A percentile compares a stretch with the other conserved stretches of the same genome.
Conservation (phyloP, 768 basidiomycete genomes). For the Leccinum aurantiacum region DNA sequence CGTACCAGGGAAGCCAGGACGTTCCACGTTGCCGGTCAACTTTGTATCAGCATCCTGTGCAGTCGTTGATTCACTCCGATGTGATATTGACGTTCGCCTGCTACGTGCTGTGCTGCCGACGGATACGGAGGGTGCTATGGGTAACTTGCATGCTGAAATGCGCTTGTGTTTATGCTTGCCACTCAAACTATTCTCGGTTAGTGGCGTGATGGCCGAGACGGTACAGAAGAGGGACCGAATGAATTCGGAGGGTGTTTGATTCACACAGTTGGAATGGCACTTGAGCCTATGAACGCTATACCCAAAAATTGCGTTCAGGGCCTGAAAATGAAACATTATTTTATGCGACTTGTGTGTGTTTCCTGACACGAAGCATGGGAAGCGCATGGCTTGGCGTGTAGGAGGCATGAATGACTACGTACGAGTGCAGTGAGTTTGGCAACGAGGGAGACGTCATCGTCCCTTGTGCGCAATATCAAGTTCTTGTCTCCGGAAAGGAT, state of each 20-base stretch:
- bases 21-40: conserved; percentile 3
- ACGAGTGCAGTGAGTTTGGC: conserved; percentile 60
- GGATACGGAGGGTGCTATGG: conserved; percentile 16
- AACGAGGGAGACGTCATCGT: conserved; percentile 63
- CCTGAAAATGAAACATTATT: conserved; percentile 39
- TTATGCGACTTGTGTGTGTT: conserved; percentile 2
- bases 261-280: conserved; percentile 33
- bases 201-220: conserved; percentile 19
- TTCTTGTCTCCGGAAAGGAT: conserved; percentile 62
- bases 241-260: conserved; percentile 27
- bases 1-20: conserved; percentile 10
- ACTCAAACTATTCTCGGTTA: conserved; percentile 11
- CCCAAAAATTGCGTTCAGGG: conserved; percentile 59
- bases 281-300: conserved; percentile 57
- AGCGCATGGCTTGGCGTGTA: conserved; percentile 7
- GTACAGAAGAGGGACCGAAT: conserved; percentile 41
- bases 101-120: conserved; percentile 25
- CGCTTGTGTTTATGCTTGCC: conserved; percentile 22
- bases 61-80: conserved; percentile 18
- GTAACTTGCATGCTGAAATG: conserved; percentile 18
- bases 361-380: conserved; percentile 4
- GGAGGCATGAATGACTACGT: conserved; percentile 9
- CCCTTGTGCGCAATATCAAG: conserved; percentile 61
- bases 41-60: conserved; percentile 13
- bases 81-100: conserved; percentile 27